These are phyloP conservation scores for Thielaviopsis populi DNA, from an alignment of 2,329 filamentous ascomycete genomes.

Conservation along the genomic window DNA sequence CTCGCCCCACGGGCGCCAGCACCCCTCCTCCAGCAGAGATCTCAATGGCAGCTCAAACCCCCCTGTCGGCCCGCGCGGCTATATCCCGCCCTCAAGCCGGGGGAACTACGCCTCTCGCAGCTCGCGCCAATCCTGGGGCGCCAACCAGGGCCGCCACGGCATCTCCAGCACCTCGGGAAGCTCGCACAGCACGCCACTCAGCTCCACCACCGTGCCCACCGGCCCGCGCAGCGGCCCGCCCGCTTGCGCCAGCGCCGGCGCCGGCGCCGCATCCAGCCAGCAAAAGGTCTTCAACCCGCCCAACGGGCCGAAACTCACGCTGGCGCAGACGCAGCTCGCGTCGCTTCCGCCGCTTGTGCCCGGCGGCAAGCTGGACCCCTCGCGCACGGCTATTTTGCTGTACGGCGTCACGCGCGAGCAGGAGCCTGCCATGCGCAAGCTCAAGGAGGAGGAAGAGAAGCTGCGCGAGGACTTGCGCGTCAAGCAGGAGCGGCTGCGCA, in stretches of 20 bases:
- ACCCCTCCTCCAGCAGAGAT: slow-evolving; percentile 20
- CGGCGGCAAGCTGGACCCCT: slow-evolving; percentile 39
- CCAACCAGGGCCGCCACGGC: slow-evolving; percentile 21
- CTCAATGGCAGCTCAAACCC: slow-evolving; percentile 31
- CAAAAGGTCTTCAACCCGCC: slow-evolving; percentile 10
- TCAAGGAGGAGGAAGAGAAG: slow-evolving; percentile 44
- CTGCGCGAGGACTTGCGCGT: slow-evolving; percentile 36
- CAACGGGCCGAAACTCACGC: slow-evolving; percentile 27
- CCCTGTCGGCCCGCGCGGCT: slow-evolving; percentile 41
- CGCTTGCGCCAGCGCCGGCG: slow-evolving; percentile 19
- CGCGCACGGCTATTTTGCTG: slow-evolving; percentile 29
- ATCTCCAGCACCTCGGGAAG: slow-evolving; percentile 17
- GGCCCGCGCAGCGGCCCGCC: slow-evolving; percentile 38
- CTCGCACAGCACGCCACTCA: slow-evolving; percentile 26
- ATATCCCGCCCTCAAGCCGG: slow-evolving; percentile 27
- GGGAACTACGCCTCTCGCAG: slow-evolving; percentile 28
- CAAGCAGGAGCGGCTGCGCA: slow-evolving; percentile 40
- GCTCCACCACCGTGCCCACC: slow-evolving; percentile 32
- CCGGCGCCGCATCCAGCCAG: not conserved
- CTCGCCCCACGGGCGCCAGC: slow-evolving; percentile 23
- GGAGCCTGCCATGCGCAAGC: slow-evolving; percentile 37
- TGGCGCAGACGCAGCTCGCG: slow-evolving; percentile 38
- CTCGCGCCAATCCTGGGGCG: slow-evolving; percentile 32
- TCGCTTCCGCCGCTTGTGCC: slow-evolving; percentile 37
- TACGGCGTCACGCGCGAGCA: slow-evolving; percentile 38